Base-by-base conservation (phyloP, 495 filamentous ascomycete genomes). In the Terfezia boudieri region DNA sequence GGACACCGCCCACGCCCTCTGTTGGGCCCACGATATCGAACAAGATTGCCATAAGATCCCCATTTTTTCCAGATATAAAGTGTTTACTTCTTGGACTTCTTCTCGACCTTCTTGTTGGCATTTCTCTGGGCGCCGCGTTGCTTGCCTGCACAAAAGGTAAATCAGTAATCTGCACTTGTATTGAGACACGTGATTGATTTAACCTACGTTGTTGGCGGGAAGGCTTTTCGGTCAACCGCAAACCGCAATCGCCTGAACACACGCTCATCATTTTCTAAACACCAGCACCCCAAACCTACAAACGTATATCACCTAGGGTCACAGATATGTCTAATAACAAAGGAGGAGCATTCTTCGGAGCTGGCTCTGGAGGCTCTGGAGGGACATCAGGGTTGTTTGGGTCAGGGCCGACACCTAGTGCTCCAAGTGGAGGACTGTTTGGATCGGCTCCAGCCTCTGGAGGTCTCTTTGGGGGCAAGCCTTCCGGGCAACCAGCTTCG, bases 141-240 rank as follows among this genome's bases (percentile, higher is more conserved):
- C 78, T 99, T 99, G 80, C 92, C 92, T 99, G 73, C 75, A 58
- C 55, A 35, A 53, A 41, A 54, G 32, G 51, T 52, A 35, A 55
- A n/a, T 36, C 58, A 52, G 49, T 46, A 50, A 67, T 74, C 61
- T 72, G 72, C 66, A 55, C 57, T 41, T 12, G 8, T 20, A 37
- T 54, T 22, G 59, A 51, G 46, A 53, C 37, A 26, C 56, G 51
- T 51, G 56, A 14, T 17, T 20, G 43, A 53, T 50, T 16, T 41
- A 59, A 92, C 92, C 67, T 90, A 98, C 90, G 87, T 72, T 99
- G 92, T 74, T 99, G 90, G 76, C 92, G 80, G 74, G 79, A 84
- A 60, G 92, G 75, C 75, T 86, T 86, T 82, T 99, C 92, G 69
- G n/a, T n/a, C n/a, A 20, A 20, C 20, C 0, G 20, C 26, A 32